Conservation (phyloP, 163 green algal species). For the Trebouxiophyceae sp. region DNA sequence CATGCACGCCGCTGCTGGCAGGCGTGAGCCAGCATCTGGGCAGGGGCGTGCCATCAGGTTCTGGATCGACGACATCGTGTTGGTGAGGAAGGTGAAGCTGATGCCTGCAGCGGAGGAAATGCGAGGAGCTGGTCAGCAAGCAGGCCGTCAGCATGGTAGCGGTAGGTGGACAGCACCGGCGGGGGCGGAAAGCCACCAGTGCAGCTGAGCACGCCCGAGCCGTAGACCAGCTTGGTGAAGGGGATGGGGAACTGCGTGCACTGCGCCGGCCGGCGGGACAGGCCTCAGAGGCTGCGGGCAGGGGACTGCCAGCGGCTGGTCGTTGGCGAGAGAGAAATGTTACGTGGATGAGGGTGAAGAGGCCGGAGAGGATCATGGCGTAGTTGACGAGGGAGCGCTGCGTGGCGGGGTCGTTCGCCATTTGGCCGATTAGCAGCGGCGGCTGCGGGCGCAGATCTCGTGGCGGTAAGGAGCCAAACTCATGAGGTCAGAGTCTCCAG, state of each 20-base stretch:
- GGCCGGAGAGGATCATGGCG: slow-evolving; percentile 61
- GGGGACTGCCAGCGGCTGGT: neutral
- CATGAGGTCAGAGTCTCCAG: neutral
- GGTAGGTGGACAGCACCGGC: too few species aligned
- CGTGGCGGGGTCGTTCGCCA: slow-evolving; percentile 7
- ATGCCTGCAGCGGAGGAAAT: slow-evolving; percentile 2
- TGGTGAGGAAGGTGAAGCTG: slow-evolving; percentile 1
- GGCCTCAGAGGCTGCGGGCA: neutral
- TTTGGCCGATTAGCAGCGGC: slow-evolving; percentile 19
- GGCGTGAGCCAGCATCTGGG: too few species aligned
- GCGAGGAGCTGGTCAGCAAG: too few species aligned
- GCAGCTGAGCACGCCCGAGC: neutral
- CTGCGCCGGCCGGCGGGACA: neutral
- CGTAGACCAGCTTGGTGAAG: neutral
- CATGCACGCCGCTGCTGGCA: too few species aligned
- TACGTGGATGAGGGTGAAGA: slow-evolving; percentile 62
- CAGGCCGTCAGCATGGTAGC: too few species aligned
- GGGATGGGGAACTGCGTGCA: slow-evolving; percentile 1
- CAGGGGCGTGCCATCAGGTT: too few species aligned
- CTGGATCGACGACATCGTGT: too few species aligned
- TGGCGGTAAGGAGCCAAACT: neutral
- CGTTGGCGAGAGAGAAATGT: neutral
- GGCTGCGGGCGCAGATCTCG: neutral
- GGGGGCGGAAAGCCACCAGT: too few species aligned
- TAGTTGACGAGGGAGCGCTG: slow-evolving; percentile 59